Evolutionary conservation across 345 rosid genomes (phyloP).

Genomic region (Kandelia obovata): DNA sequence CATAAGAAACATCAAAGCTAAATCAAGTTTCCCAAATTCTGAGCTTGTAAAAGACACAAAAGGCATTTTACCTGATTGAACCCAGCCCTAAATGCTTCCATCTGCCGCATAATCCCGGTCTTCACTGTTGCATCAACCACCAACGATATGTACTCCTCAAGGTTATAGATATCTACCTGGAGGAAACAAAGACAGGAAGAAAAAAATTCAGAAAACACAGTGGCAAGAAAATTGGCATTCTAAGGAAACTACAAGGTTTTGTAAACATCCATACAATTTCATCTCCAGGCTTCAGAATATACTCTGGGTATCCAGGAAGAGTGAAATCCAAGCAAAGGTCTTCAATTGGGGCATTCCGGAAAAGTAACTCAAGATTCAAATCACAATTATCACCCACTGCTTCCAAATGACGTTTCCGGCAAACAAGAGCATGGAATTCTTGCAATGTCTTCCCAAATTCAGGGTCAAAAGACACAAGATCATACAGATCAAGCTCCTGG

Average conservation of each 20-base stretch:
- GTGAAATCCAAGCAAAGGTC: constrained; percentile 91
- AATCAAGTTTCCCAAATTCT: background rate
- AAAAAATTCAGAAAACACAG: background rate
- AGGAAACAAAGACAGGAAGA: constrained; percentile 8
- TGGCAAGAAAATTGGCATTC: background rate
- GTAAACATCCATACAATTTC: constrained; percentile 47
- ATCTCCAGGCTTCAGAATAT: constrained; percentile 71
- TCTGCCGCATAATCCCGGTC: constrained; percentile 70
- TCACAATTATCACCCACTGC: constrained; percentile 32
- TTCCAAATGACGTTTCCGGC: constrained; percentile 71
- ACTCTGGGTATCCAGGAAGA: constrained; percentile 94
- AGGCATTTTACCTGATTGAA: constrained; percentile 75
- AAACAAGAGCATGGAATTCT: constrained; percentile 74
- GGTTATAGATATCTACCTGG: constrained; percentile 74
- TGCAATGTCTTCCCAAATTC: constrained; percentile 86
- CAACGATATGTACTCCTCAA: constrained; percentile 80
- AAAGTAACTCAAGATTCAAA: constrained; percentile 41
- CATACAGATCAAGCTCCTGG: constrained; percentile 98
- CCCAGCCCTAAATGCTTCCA: constrained; percentile 92
- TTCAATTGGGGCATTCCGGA: constrained; percentile 65
- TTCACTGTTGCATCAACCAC: constrained; percentile 92
- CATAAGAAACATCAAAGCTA: background rate
- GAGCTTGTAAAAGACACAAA: background rate
- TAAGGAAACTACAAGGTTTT: background rate
- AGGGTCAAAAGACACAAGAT: constrained; percentile 68